These are phyloP conservation scores for Leishmania aethiopica DNA, from an alignment of 208 protist genomes.

Conservation along the genomic window DNA sequence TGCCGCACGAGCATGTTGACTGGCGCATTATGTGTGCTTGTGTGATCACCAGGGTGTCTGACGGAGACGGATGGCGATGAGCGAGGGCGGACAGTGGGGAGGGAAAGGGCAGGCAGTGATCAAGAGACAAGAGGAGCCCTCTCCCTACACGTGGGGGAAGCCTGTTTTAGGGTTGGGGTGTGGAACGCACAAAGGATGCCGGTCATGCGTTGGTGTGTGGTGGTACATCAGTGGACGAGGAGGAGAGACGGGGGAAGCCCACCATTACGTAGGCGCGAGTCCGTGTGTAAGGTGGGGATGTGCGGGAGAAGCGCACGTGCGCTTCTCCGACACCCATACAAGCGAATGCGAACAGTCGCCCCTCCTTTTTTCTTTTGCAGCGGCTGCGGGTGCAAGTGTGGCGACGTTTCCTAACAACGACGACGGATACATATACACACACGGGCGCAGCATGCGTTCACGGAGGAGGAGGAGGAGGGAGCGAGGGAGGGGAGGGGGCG, in stretches of 20 bases:
- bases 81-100: no score
- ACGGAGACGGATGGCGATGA: conserved; percentile 7
- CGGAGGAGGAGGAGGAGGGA: not conserved
- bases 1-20: not conserved
- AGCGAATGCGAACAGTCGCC: not conserved
- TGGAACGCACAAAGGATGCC: no score
- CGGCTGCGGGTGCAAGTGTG: not conserved
- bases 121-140: no score
- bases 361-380: not conserved
- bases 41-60: conserved; percentile 31
- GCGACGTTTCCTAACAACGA: not conserved
- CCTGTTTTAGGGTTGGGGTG: no score
- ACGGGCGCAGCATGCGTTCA: not conserved
- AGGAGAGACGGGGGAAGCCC: not conserved
- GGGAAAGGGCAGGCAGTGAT: no score
- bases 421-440: not conserved
- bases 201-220: no score
- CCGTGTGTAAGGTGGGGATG: not conserved
- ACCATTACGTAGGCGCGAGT: not conserved
- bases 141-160: no score
- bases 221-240: not conserved
- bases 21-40: conserved; percentile 12
- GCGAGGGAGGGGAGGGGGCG: no score
- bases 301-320: not conserved
- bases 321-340: not conserved